Percentiles rank a stretch among this genome's conserved stretches.
These are phyloP conservation scores for Trametes sp. DNA, from an alignment of 1,284 basidiomycete species.

Conservation along the genomic window DNA sequence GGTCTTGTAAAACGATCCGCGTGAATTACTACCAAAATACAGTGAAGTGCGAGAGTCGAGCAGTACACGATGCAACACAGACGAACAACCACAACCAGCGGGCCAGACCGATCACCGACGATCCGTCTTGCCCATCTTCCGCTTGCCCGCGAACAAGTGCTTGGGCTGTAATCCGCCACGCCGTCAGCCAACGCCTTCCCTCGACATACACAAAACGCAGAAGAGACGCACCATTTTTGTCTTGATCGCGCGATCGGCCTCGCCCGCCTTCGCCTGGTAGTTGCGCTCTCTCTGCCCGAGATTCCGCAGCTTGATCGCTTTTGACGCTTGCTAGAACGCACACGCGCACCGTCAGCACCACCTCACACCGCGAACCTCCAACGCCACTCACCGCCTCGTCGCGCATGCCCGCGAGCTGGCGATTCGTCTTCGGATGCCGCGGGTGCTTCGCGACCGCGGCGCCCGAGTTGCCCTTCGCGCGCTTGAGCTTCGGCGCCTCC, in stretches of 20 bases:
- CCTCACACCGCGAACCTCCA: too few relatives aligned
- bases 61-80: slow-evolving; percentile 17
- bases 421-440: slow-evolving; percentile 72
- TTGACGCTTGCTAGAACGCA: slow-evolving; percentile 72
- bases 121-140: slow-evolving; percentile 87
- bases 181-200: slow-evolving; percentile 17
- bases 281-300: slow-evolving; percentile 88
- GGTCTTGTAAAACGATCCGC: slow-evolving; percentile 6
- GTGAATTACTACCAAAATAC: slow-evolving; percentile 18
- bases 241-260: slow-evolving; percentile 84
- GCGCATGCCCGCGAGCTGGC: slow-evolving; percentile 82
- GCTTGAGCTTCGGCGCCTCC: slow-evolving; percentile 64
- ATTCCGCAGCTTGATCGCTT: slow-evolving; percentile 83
- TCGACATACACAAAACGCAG: background rate
- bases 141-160: slow-evolving; percentile 89
- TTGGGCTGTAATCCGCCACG: slow-evolving; percentile 63
- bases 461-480: slow-evolving; percentile 69
- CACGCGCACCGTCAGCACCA: slow-evolving; percentile 17
- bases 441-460: slow-evolving; percentile 56
- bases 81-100: background rate
- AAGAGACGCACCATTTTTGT: slow-evolving; percentile 73
- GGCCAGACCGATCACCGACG: slow-evolving; percentile 59
- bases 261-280: slow-evolving; percentile 88
- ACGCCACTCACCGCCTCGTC: slow-evolving; percentile 64
- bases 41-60: slow-evolving; percentile 10